Evolutionary conservation across 495 filamentous ascomycete genomes (phyloP).

Genomic region (Diplogelasinospora grovesii): DNA sequence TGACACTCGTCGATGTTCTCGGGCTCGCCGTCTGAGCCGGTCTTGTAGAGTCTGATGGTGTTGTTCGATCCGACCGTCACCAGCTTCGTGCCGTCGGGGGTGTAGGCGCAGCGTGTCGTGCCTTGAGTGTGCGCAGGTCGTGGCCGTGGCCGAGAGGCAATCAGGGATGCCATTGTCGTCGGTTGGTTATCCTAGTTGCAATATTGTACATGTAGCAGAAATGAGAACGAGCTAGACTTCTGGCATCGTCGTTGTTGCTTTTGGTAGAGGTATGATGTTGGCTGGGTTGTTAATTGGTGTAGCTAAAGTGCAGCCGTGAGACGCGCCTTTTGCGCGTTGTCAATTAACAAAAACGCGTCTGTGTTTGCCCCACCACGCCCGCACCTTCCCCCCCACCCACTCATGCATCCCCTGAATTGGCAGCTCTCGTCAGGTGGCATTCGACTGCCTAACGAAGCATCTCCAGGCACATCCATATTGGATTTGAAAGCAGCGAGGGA

Average conservation of each 20-base stretch:
- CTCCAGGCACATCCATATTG: too few species aligned
- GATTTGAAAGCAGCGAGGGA: too few species aligned
- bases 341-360: conserved; percentile 17
- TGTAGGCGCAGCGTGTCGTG: conserved; percentile 48
- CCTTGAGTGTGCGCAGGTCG: conserved; percentile 49
- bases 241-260: not conserved
- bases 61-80: conserved; percentile 89
- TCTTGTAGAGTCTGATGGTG: conserved; percentile 81
- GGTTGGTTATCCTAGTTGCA: too few species aligned
- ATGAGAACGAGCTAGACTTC: not conserved
- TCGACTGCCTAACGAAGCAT: too few species aligned
- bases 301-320: conserved; percentile 6
- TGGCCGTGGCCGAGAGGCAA: conserved; percentile 39
- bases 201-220: too few species aligned
- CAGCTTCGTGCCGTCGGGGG: conserved; percentile 49
- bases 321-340: conserved; percentile 29
- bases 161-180: conserved; percentile 40
- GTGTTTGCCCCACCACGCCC: conserved; percentile 7
- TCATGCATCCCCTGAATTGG: too few species aligned
- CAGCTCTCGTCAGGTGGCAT: too few species aligned
- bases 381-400: too few species aligned
- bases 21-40: conserved; percentile 85
- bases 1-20: conserved; percentile 80
- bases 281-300: not conserved
- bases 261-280: not conserved